These are phyloP conservation scores for Sordaria brevicollis DNA, from an alignment of 495 filamentous ascomycete genomes.

Conservation along the genomic window DNA sequence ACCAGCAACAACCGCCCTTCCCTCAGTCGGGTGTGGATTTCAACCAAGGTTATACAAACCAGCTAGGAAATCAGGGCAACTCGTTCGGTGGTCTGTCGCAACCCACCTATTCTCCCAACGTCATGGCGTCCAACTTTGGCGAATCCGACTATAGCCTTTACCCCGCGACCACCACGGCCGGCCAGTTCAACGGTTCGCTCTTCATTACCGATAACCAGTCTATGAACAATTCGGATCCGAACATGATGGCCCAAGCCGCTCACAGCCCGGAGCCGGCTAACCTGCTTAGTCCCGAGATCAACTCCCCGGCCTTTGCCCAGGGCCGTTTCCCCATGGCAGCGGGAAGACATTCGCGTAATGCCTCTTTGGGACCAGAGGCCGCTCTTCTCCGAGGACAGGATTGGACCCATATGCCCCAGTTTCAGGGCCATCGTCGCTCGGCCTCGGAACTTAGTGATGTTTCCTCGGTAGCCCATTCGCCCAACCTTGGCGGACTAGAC, in stretches of 20 bases:
- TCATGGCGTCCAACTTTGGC: constrained; percentile 33
- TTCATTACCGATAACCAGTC: constrained; percentile 41
- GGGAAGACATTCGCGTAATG: constrained; percentile 59
- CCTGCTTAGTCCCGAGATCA: constrained; percentile 55
- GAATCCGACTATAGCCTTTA: constrained; percentile 46
- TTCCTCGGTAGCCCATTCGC: constrained; percentile 72
- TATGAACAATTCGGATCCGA: constrained; percentile 45
- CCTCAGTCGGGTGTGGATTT: constrained; percentile 26
- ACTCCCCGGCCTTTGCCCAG: constrained; percentile 48
- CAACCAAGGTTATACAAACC: constrained; percentile 28
- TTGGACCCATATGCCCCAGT: constrained; percentile 59
- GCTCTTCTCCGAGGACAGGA: constrained; percentile 62
- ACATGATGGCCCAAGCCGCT: constrained; percentile 56
- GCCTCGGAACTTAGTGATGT: constrained; percentile 86
- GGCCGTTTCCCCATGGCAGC: constrained; percentile 43
- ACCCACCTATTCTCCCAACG: constrained; percentile 16
- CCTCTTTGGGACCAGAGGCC: constrained; percentile 70
- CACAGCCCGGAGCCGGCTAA: constrained; percentile 57
- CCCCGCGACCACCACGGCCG: constrained; percentile 28
- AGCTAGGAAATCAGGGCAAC: constrained; percentile 23
- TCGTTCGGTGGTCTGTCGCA: constrained; percentile 18
- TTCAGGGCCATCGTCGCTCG: constrained; percentile 66
- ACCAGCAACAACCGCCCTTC: constrained; percentile 24
- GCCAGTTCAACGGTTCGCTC: constrained; percentile 38
- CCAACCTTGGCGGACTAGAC: constrained; percentile 68